Evolutionary conservation across 495 filamentous ascomycete species (phyloP), one percentile per base, ranked within the genome.

Genomic region (Penicillium silybi): DNA sequence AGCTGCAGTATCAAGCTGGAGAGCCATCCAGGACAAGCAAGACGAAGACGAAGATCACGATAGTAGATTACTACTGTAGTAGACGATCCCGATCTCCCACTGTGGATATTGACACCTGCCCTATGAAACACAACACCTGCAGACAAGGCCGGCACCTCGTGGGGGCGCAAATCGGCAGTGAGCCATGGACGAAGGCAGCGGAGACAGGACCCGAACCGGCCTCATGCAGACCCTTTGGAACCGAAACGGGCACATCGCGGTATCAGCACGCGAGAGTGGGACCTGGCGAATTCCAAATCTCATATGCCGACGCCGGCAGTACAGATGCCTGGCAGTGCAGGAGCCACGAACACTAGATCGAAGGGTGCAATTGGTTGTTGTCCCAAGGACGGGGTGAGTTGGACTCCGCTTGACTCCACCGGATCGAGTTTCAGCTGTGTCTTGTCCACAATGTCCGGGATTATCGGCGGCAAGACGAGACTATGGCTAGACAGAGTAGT

Each of bases 361-460:
- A 18, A 46, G 35, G 41, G 44, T 44, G 40, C 44, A 20, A 58
- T 61, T 61, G 59, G 55, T 7, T 27, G 18, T 13, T 29, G 13
- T 17, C 11, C 10, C n/a, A 44, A 32, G 25, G 18, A 39, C 27
- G 44, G 34, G 41, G 46, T 53, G 45, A 40, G 41, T 16, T 18
- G 0, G 41, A 50, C 55, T 41, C 59, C 59, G 58, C 59, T 19
- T 0, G 41, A 50, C 55, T 41, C 59, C 59, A 62, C 59, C 19
- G 37, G 59, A 62, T 62, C 59, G 55, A 32, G 41, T 45, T 51
- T 61, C 55, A 55, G 51, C 48, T 52, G 34, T 46, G 48, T 17
- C 25, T 27, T 49, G 50, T 54, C 48, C 54, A 61, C 50, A 44
- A 6, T 29, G n/a, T n/a, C n/a, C n/a, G n/a, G n/a, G n/a, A n/a